Base-by-base conservation (phyloP, 345 rosid genomes). In the Kernera saxatilis region DNA sequence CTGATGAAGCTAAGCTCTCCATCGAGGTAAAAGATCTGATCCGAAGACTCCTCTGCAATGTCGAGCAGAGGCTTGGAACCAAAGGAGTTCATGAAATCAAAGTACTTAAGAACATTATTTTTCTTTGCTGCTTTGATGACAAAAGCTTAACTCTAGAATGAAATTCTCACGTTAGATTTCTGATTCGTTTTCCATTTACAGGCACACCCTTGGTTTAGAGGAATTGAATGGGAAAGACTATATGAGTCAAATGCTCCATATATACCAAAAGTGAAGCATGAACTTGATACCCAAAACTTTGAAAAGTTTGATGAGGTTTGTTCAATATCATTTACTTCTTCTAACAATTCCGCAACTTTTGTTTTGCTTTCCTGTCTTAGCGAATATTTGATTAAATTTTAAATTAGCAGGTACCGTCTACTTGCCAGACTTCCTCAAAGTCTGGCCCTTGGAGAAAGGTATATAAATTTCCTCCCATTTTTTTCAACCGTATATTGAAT, bases 251-350 rank as follows among this genome's bases (percentile, higher is more conserved):
- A 83, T 72, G 91, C 91, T 68, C 85, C 88, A 6, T 84, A 81
- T 78, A 78, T 76, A 63, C 91, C 91, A 46, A 77, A 87, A 78
- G 88, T 87, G 72, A 83, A 81, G 58, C 78, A 78, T 80, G 88
- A 80, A 51, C 76, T 86, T 46, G 91, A 86, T 52, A 84, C 88
- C 26, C 91, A 82, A 55, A 86, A 86, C 80, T 86, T 86, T 54
- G 88, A 86, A 69, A 86, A 84, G 72, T 86, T 86, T 83, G 91
- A 86, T 5, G 91, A 86, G 88, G 91, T 86, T 44, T 62, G 76
- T 32, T 62, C 58, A 41, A 6, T 53, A 18, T 17, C 58, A 54
- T 37, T 18, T 4, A 29, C 35, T 18, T 18, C 3, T 25, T 37
- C 6, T 30, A 27, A 43, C 32, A 19, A 8, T 62, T 49, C 23